Conservation (phyloP, 768 basidiomycete genomes). For the Leccinum rimulosum region DNA sequence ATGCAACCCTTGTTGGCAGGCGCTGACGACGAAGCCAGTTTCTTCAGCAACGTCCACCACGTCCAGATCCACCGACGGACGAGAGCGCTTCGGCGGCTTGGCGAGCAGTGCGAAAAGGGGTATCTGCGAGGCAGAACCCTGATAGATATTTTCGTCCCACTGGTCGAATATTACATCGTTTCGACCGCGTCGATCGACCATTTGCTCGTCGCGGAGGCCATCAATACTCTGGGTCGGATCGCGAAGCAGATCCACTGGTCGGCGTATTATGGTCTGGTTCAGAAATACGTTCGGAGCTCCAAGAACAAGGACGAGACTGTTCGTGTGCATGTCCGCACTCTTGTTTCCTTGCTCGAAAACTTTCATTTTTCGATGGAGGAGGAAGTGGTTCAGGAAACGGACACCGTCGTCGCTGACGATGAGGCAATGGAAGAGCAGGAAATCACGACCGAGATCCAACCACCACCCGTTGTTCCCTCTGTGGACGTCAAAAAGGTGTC, state of each 20-base stretch:
- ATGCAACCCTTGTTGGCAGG: conserved; percentile 78
- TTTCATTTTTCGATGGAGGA: conserved; percentile 87
- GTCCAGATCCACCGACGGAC: conserved; percentile 89
- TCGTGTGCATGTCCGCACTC: conserved; percentile 71
- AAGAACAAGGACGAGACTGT: conserved; percentile 38
- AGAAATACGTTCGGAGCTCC: conserved; percentile 73
- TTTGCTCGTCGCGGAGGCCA: conserved; percentile 87
- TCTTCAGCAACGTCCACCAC: conserved; percentile 95
- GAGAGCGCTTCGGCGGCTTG: conserved; percentile 81
- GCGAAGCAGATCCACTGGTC: conserved; percentile 80
- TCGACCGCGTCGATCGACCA: conserved; percentile 49
- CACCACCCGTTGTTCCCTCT: conserved; percentile 1
- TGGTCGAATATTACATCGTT: conserved; percentile 77
- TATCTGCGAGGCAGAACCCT: conserved; percentile 67
- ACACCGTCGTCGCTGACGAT: conserved; percentile 31
- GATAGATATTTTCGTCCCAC: conserved; percentile 80
- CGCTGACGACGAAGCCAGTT: conserved; percentile 92
- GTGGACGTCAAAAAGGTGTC: conserved; percentile 45
- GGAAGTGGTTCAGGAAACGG: conserved; percentile 39
- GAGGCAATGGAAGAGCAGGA: conserved; percentile 27
- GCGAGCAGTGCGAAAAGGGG: conserved; percentile 69
- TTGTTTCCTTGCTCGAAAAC: conserved; percentile 82
- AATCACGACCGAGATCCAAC: conserved; percentile 15
- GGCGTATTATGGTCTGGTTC: conserved; percentile 74
- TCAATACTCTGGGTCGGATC: conserved; percentile 74